Evolutionary conservation across 2,329 filamentous ascomycete genomes (phyloP), one percentile per base, ranked within the genome.

Genomic region (Sodiomyces alkalinus): DNA sequence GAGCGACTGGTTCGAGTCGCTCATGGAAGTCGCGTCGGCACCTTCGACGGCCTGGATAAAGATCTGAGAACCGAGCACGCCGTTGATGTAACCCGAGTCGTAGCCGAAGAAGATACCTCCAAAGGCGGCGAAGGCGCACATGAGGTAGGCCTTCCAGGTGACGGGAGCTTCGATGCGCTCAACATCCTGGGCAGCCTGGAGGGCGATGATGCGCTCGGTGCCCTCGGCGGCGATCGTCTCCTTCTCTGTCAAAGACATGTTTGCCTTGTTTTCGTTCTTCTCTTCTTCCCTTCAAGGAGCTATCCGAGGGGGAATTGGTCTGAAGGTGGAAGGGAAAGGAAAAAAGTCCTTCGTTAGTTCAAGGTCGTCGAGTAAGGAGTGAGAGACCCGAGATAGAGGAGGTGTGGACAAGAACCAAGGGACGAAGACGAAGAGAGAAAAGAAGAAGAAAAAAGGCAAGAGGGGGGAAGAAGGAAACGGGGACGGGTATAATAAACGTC

Each of bases 71-170:
- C 59, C 67, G 22, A 67, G 55, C 33, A 76, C 69, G 47, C 72
- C 72, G 48, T 71, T 73, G 58, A 80, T 80, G 55, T 79, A 80
- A 41, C 78, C 79, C 22, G 76, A 80, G 44, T 83, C 79, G 53
- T 80, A 85, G 27, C 79, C 79, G 53, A 82, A 80, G 58, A 82
- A 77, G 54, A 81, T 78, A 51, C 70, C 74, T 44, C 74, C 74
- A 35, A 79, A 77, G 19, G 74, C 71, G 34, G 74, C 74, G 38
- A 79, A 80, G 38, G 70, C 74, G 51, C 74, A 79, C 46, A 79
- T 66, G 28, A 76, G 36, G 50, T 80, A 79, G 31, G 74, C 74
- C 58, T 74, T 73, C 53, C 68, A 54, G 39, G 74, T 79, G 41
- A 79, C 65, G 40, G 74, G 73, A 9, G 74, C 74, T 60, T 80